Evolutionary conservation across 1,139 yeast genomes (phyloP).

Genomic region (Lodderomyces beijingensis): DNA sequence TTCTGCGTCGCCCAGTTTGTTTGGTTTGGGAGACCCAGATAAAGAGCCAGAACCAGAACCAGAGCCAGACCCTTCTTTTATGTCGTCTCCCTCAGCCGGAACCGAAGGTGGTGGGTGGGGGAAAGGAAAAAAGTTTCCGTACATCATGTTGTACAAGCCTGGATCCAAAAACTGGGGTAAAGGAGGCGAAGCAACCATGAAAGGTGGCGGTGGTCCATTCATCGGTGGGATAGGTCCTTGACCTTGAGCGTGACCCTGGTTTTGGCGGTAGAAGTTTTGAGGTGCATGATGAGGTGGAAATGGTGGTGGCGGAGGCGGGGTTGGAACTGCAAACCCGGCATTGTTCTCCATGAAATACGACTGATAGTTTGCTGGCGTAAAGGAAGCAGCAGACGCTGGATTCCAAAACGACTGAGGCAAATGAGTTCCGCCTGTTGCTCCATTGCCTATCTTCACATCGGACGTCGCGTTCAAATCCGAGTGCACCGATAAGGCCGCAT

Average conservation of each 20-base stretch:
- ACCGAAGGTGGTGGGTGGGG: slow-evolving; percentile 7
- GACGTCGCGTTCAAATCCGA: slow-evolving; percentile 22
- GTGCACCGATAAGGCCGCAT: slow-evolving; percentile 34
- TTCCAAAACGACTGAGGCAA: slow-evolving; percentile 53
- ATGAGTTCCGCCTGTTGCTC: slow-evolving; percentile 13
- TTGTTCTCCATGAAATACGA: slow-evolving; percentile 24
- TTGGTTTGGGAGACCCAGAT: slow-evolving; percentile 1
- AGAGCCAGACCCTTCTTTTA: too few relatives aligned
- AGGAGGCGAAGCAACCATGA: slow-evolving; percentile 35
- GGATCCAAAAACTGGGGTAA: slow-evolving; percentile 42
- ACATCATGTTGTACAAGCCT: slow-evolving; percentile 29
- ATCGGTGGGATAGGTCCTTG: slow-evolving; percentile 6
- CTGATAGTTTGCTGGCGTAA: slow-evolving; percentile 37
- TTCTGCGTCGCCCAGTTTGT: slow-evolving; percentile 4
- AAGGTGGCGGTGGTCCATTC: slow-evolving; percentile 30
- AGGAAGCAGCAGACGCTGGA: slow-evolving; percentile 58
- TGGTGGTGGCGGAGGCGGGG: slow-evolving; percentile 10
- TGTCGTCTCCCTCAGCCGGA: not conserved
- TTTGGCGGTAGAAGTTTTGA: slow-evolving; percentile 5
- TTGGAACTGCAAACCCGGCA: slow-evolving; percentile 8
- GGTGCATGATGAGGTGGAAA: slow-evolving; percentile 3
- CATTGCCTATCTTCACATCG: slow-evolving; percentile 6
- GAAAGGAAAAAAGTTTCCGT: slow-evolving; percentile 12
- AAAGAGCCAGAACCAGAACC: not conserved
- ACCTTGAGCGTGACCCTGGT: slow-evolving; percentile 11